phyloP scores from a whole-genome alignment of 176 grass and related monocot genomes.

The Phragmites australis region DNA sequence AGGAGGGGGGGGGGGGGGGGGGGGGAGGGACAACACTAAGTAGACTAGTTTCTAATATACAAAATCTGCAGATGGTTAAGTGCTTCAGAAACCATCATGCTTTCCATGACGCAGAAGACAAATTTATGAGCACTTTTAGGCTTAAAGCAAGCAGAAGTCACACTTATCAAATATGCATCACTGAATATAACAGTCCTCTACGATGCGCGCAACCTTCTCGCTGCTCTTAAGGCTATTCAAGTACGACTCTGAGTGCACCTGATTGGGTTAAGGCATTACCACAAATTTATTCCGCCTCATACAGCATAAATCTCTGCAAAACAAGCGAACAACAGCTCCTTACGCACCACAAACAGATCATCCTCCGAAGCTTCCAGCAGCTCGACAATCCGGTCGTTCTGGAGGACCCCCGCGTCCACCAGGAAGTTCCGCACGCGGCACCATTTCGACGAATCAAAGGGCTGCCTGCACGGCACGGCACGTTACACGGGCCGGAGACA shows the following conservation, averaged over 20 bases:
- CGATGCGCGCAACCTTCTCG: constrained; percentile 55
- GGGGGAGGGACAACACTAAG: too few species aligned
- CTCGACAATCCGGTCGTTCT: constrained; percentile 38
- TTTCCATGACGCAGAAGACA: background rate
- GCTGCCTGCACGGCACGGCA: constrained; percentile 44
- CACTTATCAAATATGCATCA: too few species aligned
- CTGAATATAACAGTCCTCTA: constrained; percentile 50
- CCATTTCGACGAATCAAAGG: constrained; percentile 79
- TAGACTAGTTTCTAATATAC: background rate
- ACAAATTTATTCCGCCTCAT: background rate
- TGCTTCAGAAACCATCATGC: background rate
- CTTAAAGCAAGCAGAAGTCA: background rate
- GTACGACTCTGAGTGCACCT: constrained; percentile 63
- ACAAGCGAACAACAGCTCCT: background rate
- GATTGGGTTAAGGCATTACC: constrained; percentile 12
- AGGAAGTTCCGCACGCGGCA: constrained; percentile 50
- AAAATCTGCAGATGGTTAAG: background rate
- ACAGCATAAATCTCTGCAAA: background rate
- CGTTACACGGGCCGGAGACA: background rate
- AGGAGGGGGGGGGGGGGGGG: background rate
- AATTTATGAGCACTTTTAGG: background rate
- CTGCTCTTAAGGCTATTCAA: constrained; percentile 62
- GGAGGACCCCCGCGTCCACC: constrained; percentile 50
- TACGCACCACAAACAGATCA: constrained; percentile 58
- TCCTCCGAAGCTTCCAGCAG: constrained; percentile 62